Percentiles rank a stretch among this genome's conserved stretches.
Evolutionary conservation across 2,329 filamentous ascomycete genomes (phyloP).

Genomic region (Fusarium paranaense): DNA sequence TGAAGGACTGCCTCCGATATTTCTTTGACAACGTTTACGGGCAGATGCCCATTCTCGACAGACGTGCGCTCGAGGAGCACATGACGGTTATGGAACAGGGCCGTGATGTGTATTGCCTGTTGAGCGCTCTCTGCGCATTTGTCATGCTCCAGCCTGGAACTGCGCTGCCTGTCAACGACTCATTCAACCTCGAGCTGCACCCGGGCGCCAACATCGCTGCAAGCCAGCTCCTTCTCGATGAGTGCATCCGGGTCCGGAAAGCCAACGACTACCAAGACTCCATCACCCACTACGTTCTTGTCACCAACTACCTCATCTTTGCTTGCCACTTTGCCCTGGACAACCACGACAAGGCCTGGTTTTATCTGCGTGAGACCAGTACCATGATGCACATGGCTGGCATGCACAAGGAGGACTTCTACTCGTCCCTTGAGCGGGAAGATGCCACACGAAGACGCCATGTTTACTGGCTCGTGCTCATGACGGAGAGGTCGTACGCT

Average conservation of each 20-base stretch:
- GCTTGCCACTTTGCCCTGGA: constrained; percentile 78
- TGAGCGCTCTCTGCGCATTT: constrained; percentile 74
- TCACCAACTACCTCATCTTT: constrained; percentile 85
- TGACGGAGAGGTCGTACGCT: constrained; percentile 79
- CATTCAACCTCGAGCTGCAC: constrained; percentile 66
- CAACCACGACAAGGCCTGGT: constrained; percentile 82
- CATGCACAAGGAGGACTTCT: constrained; percentile 73
- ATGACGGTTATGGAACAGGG: constrained; percentile 71
- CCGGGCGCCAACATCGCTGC: constrained; percentile 72
- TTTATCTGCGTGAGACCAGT: constrained; percentile 79
- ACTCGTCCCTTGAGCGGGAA: constrained; percentile 66
- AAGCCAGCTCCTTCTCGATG: constrained; percentile 75
- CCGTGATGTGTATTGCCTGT: constrained; percentile 72
- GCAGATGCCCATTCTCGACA: constrained; percentile 72
- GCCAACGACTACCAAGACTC: constrained; percentile 70
- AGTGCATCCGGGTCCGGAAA: constrained; percentile 73
- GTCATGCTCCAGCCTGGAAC: constrained; percentile 78
- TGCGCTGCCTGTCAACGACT: constrained; percentile 67
- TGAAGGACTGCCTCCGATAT: constrained; percentile 75
- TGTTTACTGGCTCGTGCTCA: constrained; percentile 79
- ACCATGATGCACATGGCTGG: constrained; percentile 73
- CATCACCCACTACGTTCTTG: constrained; percentile 68
- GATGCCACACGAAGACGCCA: constrained; percentile 74
- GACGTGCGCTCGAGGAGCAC: constrained; percentile 68
- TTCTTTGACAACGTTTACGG: constrained; percentile 77